Evolutionary conservation across 2,329 filamentous ascomycete species (phyloP), one percentile per base, ranked within the genome.

Genomic region (Penicillium expansum): DNA sequence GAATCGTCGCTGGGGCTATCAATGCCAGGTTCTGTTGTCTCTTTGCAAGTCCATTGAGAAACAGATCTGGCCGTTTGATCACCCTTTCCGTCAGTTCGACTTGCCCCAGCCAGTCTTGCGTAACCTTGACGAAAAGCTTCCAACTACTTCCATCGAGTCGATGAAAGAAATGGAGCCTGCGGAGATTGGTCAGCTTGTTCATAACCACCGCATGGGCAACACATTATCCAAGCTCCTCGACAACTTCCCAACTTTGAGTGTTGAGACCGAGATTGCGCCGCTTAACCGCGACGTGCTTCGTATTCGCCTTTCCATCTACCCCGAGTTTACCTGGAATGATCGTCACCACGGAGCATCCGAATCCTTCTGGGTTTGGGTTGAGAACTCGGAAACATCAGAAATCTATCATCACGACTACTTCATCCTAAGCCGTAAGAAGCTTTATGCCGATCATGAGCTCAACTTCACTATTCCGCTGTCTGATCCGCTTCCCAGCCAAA

Each of bases 331-430:
- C 37, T 99, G 94, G 94, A 96, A 96, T 66, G 93, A 97, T 64
- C 87, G 90, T 45, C 85, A 96, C 57, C 92, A 99, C 69, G 95
- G 95, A 18, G 91, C 87, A 3, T 97, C 93, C 0, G 94, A 99
- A 69, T 93, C 93, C 4, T 99, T 95, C 77, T 99, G 95, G 84
- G 89, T 99, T 56, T 99, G 94, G 95, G 93, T 99, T 3, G 94
- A 99, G 74, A 96, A 97, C 71, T 97, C 93, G 0, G 94, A 97
- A 67, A 97, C 92, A 0, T 92, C 91, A 0, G 92, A 97, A 74
- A 97, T 99, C 39, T 97, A 96, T 68, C 94, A 99, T 67, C 91
- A 97, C 63, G 94, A 99, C 72, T 97, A 89, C 75, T 97, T 99
- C 76, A 94, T 99, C 55, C 82, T 99, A 6, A 95, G 86, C 60